Base-by-base conservation (phyloP, 208 protist species). In the Leishmania guyanensis region DNA sequence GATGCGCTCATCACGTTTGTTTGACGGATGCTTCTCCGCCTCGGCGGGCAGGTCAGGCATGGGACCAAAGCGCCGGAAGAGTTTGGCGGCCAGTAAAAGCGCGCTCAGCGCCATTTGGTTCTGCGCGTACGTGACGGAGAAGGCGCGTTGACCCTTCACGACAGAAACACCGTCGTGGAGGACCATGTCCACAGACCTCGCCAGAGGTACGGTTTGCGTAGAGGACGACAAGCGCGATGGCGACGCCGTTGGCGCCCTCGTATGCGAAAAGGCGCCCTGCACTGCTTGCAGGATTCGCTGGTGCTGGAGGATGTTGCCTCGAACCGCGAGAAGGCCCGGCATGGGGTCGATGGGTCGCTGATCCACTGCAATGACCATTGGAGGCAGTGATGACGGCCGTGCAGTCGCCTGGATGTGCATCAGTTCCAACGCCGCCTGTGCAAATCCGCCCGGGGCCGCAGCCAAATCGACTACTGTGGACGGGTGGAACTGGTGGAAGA, bases 81-180 rank as follows among this genome's bases (percentile, higher is more conserved):
- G 53, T 54, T 87, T 82, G 60, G 87, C 86, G 9, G 91, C 82
- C 50, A 96, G 84, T 75, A 88, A 80, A 54, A 96, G 70, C 0
- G 88, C 77, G n/a, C 88, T 88, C 14, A 96, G 51, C 29, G 87
- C 86, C 92, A 96, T 94, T 86, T 96, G 90, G 73, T 89, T 92
- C 81, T 96, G 92, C 14, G 86, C 91, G 83, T 96, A 96, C 12
- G 88, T 93, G 51, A 93, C 88, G 16, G 92, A 94, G 77, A 90
- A 91, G 66, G 83, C 80, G 46, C 85, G 86, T 65, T 96, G 90
- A 20, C 84, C 83, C 68, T 86, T 85, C 62, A 88, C 86, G 46
- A 94, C 90, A n/a, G 90, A 94, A 0, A 96, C 92, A 17, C 92
- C 91, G 78, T 96, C 91, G 79, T 96, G 90, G 20, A 94, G 83